Evolutionary conservation across 345 rosid species (phyloP).

Genomic region (Camelina laxa): DNA sequence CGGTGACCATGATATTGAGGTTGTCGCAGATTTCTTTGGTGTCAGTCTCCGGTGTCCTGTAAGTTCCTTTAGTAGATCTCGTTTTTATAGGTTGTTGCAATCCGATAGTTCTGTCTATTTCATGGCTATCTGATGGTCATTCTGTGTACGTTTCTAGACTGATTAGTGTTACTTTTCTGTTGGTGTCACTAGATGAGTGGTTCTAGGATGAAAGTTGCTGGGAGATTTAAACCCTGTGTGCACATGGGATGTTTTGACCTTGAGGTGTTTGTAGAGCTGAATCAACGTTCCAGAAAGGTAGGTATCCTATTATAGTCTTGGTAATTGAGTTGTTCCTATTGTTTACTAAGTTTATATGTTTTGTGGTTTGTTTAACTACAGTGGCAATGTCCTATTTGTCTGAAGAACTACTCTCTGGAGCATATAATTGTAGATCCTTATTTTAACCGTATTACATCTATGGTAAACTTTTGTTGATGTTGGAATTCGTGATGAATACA

Average conservation of each 20-base stretch:
- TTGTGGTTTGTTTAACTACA: conserved; percentile 44
- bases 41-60: conserved; percentile 98
- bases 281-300: conserved; percentile 98
- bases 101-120: conserved; percentile 11
- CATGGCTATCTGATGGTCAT: not conserved
- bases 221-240: conserved; percentile 86
- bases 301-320: conserved; percentile 38
- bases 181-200: conserved; percentile 82
- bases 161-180: not conserved
- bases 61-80: conserved; percentile 44
- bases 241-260: conserved; percentile 99
- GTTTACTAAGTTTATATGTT: conserved; percentile 33
- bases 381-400: conserved; percentile 99
- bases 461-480: conserved; percentile 50
- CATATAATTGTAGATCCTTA: conserved; percentile 80
- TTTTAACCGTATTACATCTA: conserved; percentile 84
- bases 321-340: conserved; percentile 9
- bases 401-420: conserved; percentile 88
- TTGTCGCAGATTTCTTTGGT: conserved; percentile 84
- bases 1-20: conserved; percentile 96
- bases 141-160: not conserved
- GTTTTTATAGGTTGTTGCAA: not conserved
- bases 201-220: conserved; percentile 94
- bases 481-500: not conserved
- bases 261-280: conserved; percentile 90